Conservation (phyloP, 495 filamentous ascomycete genomes). For the Apiosordaria backusii region DNA sequence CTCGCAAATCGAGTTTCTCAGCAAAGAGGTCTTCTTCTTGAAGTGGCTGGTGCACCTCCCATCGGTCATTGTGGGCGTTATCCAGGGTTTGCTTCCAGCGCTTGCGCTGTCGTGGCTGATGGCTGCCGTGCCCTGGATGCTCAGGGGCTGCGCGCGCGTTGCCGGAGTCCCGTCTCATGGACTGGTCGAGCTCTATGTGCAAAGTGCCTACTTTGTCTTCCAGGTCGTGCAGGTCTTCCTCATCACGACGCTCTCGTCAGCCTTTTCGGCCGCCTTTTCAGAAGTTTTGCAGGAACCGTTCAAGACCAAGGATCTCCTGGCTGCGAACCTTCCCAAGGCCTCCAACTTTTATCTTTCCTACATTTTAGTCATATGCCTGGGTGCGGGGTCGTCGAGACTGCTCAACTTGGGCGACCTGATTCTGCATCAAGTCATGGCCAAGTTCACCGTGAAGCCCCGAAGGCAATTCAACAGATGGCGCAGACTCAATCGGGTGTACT, state of each 20-base stretch:
- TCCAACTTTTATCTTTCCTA: conserved; percentile 91
- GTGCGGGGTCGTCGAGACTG: conserved; percentile 61
- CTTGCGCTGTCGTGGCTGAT: conserved; percentile 74
- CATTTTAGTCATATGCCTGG: conserved; percentile 79
- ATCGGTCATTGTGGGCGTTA: conserved; percentile 59
- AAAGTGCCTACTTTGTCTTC: conserved; percentile 83
- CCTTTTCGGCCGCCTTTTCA: conserved; percentile 60
- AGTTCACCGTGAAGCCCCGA: conserved; percentile 66
- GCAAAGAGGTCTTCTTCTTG: conserved; percentile 58
- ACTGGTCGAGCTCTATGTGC: conserved; percentile 69
- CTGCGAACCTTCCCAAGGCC: conserved; percentile 69
- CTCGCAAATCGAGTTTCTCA: conserved; percentile 72
- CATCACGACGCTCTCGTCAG: conserved; percentile 71
- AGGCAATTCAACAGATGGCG: conserved; percentile 69
- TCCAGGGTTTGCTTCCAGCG: conserved; percentile 74
- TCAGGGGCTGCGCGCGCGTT: conserved; percentile 69
- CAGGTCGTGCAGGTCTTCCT: conserved; percentile 91
- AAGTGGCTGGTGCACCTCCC: conserved; percentile 67
- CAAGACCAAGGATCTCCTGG: conserved; percentile 58
- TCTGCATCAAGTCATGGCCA: conserved; percentile 63
- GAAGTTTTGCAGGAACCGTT: conserved; percentile 61
- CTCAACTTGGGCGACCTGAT: conserved; percentile 52
- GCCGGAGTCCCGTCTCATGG: conserved; percentile 69
- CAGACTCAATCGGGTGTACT: conserved; percentile 59
- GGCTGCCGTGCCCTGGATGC: conserved; percentile 72